These are phyloP conservation scores for Colletotrichum viniferum DNA, from an alignment of 2,329 filamentous ascomycete species.

Conservation along the genomic window DNA sequence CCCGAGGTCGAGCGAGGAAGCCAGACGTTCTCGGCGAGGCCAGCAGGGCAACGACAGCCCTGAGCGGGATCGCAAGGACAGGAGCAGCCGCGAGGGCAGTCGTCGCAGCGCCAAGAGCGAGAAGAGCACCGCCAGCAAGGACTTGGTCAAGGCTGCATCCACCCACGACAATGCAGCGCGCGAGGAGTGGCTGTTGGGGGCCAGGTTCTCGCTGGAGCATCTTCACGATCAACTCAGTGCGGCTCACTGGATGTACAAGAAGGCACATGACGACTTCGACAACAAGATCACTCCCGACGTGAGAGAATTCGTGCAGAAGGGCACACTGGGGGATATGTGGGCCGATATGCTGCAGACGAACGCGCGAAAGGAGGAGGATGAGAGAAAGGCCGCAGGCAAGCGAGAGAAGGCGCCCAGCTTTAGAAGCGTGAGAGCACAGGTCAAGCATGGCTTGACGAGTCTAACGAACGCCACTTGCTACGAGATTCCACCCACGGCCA, in stretches of 20 bases:
- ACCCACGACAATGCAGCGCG: neutral
- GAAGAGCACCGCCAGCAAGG: neutral
- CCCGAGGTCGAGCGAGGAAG: neutral
- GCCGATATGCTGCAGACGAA: neutral
- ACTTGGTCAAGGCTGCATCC: neutral
- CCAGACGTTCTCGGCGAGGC: neutral
- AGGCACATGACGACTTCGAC: neutral
- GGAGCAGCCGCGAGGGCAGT: neutral
- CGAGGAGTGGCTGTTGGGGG: neutral
- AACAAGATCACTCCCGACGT: neutral
- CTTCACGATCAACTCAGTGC: neutral
- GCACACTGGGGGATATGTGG: slow-evolving; percentile 3
- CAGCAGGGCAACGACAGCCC: neutral
- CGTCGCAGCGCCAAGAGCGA: neutral
- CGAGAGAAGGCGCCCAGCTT: neutral
- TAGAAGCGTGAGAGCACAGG: neutral
- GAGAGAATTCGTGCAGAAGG: neutral
- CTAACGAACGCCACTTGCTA: neutral
- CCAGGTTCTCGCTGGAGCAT: neutral
- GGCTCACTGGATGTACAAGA: slow-evolving; percentile 2
- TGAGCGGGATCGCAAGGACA: neutral
- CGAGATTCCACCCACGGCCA: neutral
- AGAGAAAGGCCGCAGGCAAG: neutral
- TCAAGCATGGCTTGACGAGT: neutral
- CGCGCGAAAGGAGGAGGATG: neutral